phyloP scores from a whole-genome alignment of 345 rosid genomes.

The Aquilaria sinensis region DNA sequence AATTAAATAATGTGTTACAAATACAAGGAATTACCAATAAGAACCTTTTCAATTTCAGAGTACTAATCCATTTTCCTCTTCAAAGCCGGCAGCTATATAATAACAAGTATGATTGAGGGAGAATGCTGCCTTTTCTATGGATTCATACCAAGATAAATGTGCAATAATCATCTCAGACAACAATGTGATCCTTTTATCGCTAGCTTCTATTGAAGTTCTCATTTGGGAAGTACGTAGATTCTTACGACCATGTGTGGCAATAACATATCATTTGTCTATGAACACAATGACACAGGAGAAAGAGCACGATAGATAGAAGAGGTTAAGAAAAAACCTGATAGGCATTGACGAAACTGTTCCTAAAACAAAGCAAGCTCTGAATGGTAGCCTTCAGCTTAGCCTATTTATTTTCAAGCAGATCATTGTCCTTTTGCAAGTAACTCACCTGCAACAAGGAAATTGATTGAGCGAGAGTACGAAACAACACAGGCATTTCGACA shows the following conservation, averaged over 20 bases:
- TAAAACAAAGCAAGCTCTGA: conserved; percentile 53
- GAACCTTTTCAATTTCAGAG: conserved; percentile 41
- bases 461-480: background rate
- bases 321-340: conserved; percentile 44
- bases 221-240: conserved; percentile 50
- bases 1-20: conserved; percentile 4
- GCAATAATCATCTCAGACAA: conserved; percentile 51
- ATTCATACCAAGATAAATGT: conserved; percentile 61
- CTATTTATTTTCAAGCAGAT: conserved; percentile 57
- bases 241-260: conserved; percentile 28
- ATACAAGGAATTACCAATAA: conserved; percentile 41
- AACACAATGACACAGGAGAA: conserved; percentile 3
- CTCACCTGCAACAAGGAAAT: conserved; percentile 30
- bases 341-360: conserved; percentile 53
- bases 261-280: background rate
- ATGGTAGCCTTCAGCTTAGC: conserved; percentile 53
- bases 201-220: conserved; percentile 53
- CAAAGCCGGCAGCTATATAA: conserved; percentile 52
- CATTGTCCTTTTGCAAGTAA: conserved; percentile 62
- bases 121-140: conserved; percentile 71
- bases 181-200: conserved; percentile 41
- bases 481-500: conserved; percentile 16
- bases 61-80: conserved; percentile 60
- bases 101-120: conserved; percentile 48
- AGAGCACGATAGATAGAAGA: background rate